Percentiles rank a stretch among this genome's conserved stretches.
These are phyloP conservation scores for Aureobasidium sp. DNA, from an alignment of 2,329 filamentous ascomycete species.

Conservation along the genomic window DNA sequence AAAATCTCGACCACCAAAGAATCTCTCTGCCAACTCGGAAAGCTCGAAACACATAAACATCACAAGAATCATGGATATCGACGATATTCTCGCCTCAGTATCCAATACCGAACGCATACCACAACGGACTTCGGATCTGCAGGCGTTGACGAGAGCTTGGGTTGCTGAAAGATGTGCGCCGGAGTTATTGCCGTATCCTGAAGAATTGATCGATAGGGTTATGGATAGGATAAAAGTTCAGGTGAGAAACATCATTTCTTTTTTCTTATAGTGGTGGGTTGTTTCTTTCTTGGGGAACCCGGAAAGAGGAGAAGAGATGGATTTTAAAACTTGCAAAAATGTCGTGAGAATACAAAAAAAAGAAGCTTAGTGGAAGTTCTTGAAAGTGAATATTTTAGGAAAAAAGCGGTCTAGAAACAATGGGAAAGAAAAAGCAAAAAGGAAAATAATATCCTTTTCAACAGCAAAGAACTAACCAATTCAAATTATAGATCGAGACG, in stretches of 20 bases:
- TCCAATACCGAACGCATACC: constrained; percentile 37
- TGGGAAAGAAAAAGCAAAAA: no score
- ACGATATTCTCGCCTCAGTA: constrained; percentile 45
- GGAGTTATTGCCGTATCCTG: constrained; percentile 74
- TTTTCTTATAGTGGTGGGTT: not conserved
- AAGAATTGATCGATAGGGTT: constrained; percentile 71
- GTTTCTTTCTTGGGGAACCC: no score
- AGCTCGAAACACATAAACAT: not conserved
- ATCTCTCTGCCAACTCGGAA: not conserved
- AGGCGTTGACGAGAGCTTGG: constrained; percentile 85
- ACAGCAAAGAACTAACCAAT: not conserved
- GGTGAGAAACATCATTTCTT: not conserved
- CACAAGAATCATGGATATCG: constrained; percentile 34
- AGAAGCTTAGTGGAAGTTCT: not conserved
- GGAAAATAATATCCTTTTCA: no score
- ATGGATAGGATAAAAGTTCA: constrained; percentile 38
- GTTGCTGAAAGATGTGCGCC: constrained; percentile 84
- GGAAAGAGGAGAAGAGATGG: not conserved
- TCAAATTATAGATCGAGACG: constrained; percentile 33
- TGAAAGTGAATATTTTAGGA: no score
- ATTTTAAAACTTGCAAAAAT: not conserved
- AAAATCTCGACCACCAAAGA: not conserved
- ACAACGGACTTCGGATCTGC: constrained; percentile 63
- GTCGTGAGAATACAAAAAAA: not conserved
- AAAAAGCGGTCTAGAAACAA: no score